phyloP scores from a whole-genome alignment of 208 protist species.

The Acanthamoeba comandoni region DNA sequence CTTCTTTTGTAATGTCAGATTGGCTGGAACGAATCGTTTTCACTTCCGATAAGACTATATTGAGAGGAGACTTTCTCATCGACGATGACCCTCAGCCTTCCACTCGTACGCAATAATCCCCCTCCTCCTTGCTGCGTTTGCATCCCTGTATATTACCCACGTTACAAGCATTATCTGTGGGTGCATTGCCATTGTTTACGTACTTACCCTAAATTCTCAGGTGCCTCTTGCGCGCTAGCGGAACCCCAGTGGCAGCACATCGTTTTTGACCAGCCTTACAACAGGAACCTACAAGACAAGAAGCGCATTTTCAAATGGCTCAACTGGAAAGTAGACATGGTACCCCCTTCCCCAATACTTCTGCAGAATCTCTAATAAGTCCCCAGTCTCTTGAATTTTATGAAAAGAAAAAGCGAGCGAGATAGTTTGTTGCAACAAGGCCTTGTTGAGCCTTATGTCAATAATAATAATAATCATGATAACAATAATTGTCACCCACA shows the following conservation, averaged over 20 bases:
- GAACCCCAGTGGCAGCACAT: slow-evolving; percentile 38
- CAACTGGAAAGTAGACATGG: slow-evolving; percentile 28
- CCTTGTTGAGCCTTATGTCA: no score
- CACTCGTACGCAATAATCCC: slow-evolving; percentile 25
- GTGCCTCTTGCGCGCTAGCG: background rate
- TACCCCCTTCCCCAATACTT: no score
- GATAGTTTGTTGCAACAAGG: no score
- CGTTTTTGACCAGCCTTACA: slow-evolving; percentile 46
- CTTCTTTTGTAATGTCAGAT: background rate
- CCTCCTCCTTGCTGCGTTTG: background rate
- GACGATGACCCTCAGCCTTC: slow-evolving; percentile 52
- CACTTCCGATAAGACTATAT: slow-evolving; percentile 45
- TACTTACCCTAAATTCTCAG: background rate
- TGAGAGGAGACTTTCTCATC: slow-evolving; percentile 53
- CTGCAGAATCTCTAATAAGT: slow-evolving; percentile 19
- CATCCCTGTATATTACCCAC: background rate
- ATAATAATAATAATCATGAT: background rate
- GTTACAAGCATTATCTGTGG: background rate
- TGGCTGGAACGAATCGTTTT: slow-evolving; percentile 57
- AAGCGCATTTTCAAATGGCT: slow-evolving; percentile 37
- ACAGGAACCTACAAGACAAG: slow-evolving; percentile 12
- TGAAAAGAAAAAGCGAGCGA: no score
- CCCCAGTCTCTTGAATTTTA: no score
- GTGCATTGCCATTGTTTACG: no score
- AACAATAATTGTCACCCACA: background rate